Percentiles rank a stretch among this genome's conserved stretches.
phyloP scores from a whole-genome alignment of 306 rosid species.

The Casuarina equisetifolia region DNA sequence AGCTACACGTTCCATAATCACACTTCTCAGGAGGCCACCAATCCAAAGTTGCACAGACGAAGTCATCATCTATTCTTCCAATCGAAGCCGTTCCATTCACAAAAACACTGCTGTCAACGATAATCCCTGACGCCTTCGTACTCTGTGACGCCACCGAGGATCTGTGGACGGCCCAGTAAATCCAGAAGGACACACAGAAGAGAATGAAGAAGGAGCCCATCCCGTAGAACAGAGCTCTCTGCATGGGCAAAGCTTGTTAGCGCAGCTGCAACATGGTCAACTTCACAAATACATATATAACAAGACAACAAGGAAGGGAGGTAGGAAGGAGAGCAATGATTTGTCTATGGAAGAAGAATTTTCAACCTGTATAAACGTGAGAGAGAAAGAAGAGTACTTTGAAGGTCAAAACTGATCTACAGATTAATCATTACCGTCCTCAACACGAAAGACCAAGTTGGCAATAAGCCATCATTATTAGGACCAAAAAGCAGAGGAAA shows the following conservation, averaged over 20 bases:
- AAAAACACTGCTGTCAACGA: conserved; percentile 44
- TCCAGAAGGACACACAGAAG: neutral
- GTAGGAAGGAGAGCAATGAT: neutral
- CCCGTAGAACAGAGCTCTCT: neutral
- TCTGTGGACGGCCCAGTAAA: neutral
- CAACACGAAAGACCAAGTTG: neutral
- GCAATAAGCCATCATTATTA: neutral
- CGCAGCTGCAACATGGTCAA: neutral
- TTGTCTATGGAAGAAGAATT: neutral
- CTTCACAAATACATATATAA: neutral
- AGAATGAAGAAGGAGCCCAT: neutral
- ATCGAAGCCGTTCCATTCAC: conserved; percentile 57
- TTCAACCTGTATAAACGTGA: neutral
- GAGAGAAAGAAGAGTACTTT: neutral
- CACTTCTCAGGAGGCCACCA: conserved; percentile 99
- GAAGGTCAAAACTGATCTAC: neutral
- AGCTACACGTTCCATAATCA: conserved; percentile 80
- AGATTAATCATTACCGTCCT: neutral
- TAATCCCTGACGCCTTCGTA: neutral
- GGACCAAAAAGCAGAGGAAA: neutral
- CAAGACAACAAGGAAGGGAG: neutral
- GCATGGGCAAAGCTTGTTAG: neutral
- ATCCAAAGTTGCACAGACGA: conserved; percentile 86
- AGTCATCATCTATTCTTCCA: conserved; percentile 75
- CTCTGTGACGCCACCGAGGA: neutral